Evolutionary conservation across 1,139 yeast species (phyloP).

Genomic region (Pichia inconspicua): DNA sequence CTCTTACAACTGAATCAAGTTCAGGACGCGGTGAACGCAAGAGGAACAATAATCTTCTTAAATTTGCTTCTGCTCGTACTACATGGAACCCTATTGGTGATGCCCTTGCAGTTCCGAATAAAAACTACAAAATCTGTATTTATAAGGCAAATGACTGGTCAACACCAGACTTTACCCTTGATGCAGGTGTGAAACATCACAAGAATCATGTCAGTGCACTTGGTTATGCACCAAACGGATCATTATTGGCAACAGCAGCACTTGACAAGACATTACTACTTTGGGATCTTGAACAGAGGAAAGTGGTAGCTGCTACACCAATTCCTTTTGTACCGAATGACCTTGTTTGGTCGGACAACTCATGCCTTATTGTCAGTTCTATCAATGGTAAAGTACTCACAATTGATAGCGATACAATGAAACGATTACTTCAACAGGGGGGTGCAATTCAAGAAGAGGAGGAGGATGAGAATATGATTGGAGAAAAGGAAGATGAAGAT

Average conservation of each 20-base stretch:
- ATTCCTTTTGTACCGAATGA: constrained; percentile 9
- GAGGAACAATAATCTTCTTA: constrained; percentile 6
- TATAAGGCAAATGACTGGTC: constrained; percentile 30
- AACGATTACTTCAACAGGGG: constrained; percentile 1
- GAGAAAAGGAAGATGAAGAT: constrained; percentile 16
- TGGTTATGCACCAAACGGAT: constrained; percentile 54
- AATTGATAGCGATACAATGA: constrained; percentile 11
- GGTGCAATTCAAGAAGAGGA: constrained; percentile 13
- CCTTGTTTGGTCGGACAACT: constrained; percentile 11
- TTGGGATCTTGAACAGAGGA: constrained; percentile 41
- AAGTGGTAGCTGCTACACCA: constrained; percentile 18
- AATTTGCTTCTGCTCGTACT: constrained; percentile 30
- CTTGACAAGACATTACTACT: constrained; percentile 42
- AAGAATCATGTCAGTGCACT: constrained; percentile 40
- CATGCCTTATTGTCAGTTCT: constrained; percentile 11
- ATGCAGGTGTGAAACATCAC: constrained; percentile 25
- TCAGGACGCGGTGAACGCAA: constrained; percentile 5
- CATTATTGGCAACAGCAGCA: constrained; percentile 48
- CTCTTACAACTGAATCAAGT: constrained; percentile 11
- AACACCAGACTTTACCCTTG: constrained; percentile 16
- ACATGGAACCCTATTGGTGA: constrained; percentile 63
- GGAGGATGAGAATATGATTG: neutral
- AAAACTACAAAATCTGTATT: constrained; percentile 30
- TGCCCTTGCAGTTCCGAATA: constrained; percentile 45
- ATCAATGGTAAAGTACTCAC: constrained; percentile 12